These are phyloP conservation scores for Vigna nakashimae DNA, from an alignment of 306 rosid genomes.

Conservation along the genomic window DNA sequence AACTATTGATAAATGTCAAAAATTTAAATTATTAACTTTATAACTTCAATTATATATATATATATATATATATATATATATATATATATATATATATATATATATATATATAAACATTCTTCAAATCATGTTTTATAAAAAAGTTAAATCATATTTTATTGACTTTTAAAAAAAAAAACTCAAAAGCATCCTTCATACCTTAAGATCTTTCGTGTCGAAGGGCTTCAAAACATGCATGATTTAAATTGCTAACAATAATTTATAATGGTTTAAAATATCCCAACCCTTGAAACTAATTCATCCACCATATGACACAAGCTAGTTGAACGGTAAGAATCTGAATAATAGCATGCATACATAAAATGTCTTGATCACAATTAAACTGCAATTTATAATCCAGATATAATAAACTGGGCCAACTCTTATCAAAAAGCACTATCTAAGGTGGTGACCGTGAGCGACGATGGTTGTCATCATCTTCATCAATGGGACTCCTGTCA, in stretches of 20 bases:
- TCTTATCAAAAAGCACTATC: conserved; percentile 4
- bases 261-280: background rate
- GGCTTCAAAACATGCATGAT: background rate
- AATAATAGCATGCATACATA: conserved; percentile 34
- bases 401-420: conserved; percentile 7
- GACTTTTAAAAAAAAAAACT: too few relatives aligned
- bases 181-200: too few relatives aligned
- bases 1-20: too few relatives aligned
- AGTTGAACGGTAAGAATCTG: background rate
- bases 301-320: background rate
- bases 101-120: too few relatives aligned
- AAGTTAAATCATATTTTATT: too few relatives aligned
- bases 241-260: background rate
- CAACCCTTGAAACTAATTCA: background rate
- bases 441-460: conserved; percentile 61
- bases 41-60: too few relatives aligned
- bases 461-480: conserved; percentile 59
- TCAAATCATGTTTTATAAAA: too few relatives aligned
- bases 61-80: too few relatives aligned
- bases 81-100: too few relatives aligned
- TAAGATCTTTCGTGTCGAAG: background rate
- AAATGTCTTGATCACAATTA: conserved; percentile 12
- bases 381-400: conserved; percentile 17
- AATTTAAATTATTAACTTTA: too few relatives aligned
- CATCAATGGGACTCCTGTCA: conserved; percentile 69